phyloP scores from a whole-genome alignment of 2,329 filamentous ascomycete genomes.

The Fusarium solani-melongenae region DNA sequence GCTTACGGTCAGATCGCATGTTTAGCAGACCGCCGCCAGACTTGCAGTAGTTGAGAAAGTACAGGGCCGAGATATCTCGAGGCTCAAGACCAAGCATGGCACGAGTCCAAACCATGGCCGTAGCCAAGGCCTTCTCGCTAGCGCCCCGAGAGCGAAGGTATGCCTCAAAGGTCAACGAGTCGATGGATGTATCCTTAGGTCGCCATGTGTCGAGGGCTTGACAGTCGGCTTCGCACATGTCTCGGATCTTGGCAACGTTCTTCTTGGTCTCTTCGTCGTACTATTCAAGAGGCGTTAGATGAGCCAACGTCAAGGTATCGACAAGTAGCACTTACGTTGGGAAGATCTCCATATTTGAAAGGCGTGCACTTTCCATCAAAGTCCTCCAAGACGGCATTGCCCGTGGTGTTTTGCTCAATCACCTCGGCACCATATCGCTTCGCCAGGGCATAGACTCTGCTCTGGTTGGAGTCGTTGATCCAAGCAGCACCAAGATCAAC shows the following conservation, averaged over 20 bases:
- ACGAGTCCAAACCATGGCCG: slow-evolving; percentile 57
- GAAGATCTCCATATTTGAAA: slow-evolving; percentile 15
- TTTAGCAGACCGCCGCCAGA: slow-evolving; percentile 61
- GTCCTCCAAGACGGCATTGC: slow-evolving; percentile 15
- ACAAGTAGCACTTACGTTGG: background rate
- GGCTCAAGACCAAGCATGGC: slow-evolving; percentile 64
- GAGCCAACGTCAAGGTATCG: background rate
- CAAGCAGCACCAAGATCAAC: slow-evolving; percentile 41
- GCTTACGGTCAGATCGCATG: slow-evolving; percentile 63
- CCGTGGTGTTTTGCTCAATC: slow-evolving; percentile 28
- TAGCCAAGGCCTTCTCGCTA: slow-evolving; percentile 16
- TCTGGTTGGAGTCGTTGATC: slow-evolving; percentile 39
- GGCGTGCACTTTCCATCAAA: slow-evolving; percentile 12
- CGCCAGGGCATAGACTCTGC: slow-evolving; percentile 30
- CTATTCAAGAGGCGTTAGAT: background rate
- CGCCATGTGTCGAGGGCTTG: slow-evolving; percentile 38
- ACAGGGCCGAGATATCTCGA: slow-evolving; percentile 61
- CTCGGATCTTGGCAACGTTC: slow-evolving; percentile 35
- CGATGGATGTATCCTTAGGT: slow-evolving; percentile 35
- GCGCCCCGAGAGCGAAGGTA: slow-evolving; percentile 41
- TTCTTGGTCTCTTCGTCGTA: slow-evolving; percentile 21
- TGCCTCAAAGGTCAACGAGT: slow-evolving; percentile 45
- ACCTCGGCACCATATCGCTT: slow-evolving; percentile 28
- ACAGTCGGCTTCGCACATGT: slow-evolving; percentile 45
- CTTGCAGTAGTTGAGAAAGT: slow-evolving; percentile 67